Evolutionary conservation across 805 yeast genomes (phyloP), one percentile per base, ranked within the genome.

Genomic region (Candida stauntonica): DNA sequence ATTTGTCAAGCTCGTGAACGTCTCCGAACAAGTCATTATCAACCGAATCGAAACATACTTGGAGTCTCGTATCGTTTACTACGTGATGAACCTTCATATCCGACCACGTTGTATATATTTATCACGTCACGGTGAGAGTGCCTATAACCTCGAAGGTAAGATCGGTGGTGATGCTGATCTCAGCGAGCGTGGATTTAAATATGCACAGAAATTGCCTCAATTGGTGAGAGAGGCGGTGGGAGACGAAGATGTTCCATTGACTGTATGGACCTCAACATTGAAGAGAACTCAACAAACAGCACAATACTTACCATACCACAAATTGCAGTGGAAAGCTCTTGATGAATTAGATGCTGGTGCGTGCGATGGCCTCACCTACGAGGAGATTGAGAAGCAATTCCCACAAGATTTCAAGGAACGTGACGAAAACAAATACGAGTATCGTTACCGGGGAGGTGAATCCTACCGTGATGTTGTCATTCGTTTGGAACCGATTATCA

Each of bases 331-430:
- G 99, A 93, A 93, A 62, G 98, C 98, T 1, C 68, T 91, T 50
- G 98, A 91, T 60, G 99, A 91, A 64, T 73, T 91, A 45, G 98
- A 91, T 60, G 98, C 97, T 0, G 99, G 99, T 9, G 89, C 86
- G 17, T 91, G 98, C 61, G 99, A 91, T 62, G 98, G 97, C 5
- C 75, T 91, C 75, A 91, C 99, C 0, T 91, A 91, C 58, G 96
- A 89, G 50, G 96, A 91, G 45, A 87, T 91, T 54, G 94, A 86
- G 52, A 65, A 73, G 23, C 62, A 72, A 45, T 89, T 80, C 59
- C 99, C 99, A 0, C 96, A 87, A 47, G 99, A 93, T 57, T 93
- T 93, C 66, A 84, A 79, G 51, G 96, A 96, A 7, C 75, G 99
- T 43, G 99, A 93, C 60, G 96, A 86, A 49, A 84, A 93, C 66